Evolutionary conservation across 495 filamentous ascomycete species (phyloP), one percentile per base, ranked within the genome.

Genomic region (Neurospora sp.): DNA sequence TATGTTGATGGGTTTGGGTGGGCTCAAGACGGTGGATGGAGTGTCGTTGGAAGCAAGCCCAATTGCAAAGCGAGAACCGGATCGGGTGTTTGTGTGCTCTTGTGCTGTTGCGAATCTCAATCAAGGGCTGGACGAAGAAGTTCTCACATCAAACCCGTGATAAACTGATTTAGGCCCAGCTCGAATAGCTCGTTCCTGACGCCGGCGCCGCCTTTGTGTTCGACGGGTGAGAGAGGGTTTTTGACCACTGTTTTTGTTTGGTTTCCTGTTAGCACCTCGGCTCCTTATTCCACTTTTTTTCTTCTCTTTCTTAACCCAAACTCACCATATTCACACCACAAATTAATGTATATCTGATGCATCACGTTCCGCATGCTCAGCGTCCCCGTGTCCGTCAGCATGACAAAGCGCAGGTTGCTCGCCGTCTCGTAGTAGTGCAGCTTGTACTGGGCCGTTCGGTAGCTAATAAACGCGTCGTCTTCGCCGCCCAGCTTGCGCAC

Each of bases 341-440:
- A 88, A 82, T 96, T 98, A 78, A 97, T 96, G 80, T 98, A 98
- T 70, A 99, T 98, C 86, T 99, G 96, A 81, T 99, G 94, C 78
- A 99, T 86, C 9, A 94, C 94, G 73, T 94, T 91, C 40, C 94
- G 90, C 87, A 98, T 93, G 81, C 93, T 97, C 72, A 91, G 90
- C 72, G 91, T 92, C 80, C 91, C 92, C 53, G 91, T 89, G 82
- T 98, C 96, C 44, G 95, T 98, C 75, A 98, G 84, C 92, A 99
- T 94, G 76, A 98, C 94, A 74, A 98, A 95, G 78, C 97, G 97
- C 78, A 96, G 90, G 78, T 91, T 95, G 70, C 94, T 97, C 1
- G 93, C 93, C 16, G 96, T 98, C 86, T 99, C 96, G 87, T 97
- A 98, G 84, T 97, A 99, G 84, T 99, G 96, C 71, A 98, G 89